Evolutionary conservation across 1,284 basidiomycete genomes (phyloP).

Genomic region (Tausonia pullulans): DNA sequence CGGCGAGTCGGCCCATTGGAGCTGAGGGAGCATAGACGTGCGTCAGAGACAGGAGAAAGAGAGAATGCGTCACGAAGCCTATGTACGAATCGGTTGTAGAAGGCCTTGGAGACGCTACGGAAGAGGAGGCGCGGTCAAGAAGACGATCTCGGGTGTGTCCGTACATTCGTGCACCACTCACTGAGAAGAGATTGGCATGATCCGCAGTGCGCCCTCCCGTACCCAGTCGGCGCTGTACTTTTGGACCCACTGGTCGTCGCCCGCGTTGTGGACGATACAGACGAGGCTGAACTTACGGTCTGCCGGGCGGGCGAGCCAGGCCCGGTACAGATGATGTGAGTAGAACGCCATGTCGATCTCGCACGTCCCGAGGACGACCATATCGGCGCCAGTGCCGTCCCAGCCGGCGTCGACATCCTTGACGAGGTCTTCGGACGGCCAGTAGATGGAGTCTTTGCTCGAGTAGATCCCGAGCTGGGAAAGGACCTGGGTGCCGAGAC

Average conservation of each 20-base stretch:
- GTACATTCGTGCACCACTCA: neutral
- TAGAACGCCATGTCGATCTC: constrained; percentile 16
- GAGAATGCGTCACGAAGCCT: neutral
- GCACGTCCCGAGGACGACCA: constrained; percentile 15
- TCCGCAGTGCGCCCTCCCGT: neutral
- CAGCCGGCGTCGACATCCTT: constrained; percentile 1
- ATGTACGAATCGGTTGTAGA: no score
- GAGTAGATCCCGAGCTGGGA: constrained; percentile 1
- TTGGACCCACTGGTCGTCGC: neutral
- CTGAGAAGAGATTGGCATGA: constrained; percentile 13
- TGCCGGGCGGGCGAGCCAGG: neutral
- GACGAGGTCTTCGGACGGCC: neutral
- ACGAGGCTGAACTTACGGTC: constrained; percentile 13
- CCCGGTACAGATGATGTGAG: constrained; percentile 4
- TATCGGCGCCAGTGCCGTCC: constrained; percentile 5
- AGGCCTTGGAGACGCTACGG: neutral
- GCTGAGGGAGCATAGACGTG: neutral
- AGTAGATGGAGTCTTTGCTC: neutral
- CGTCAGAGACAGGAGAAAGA: neutral
- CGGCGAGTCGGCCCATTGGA: neutral
- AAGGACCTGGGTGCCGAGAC: constrained; percentile 2
- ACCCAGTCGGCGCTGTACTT: constrained; percentile 10
- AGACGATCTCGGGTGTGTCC: no score
- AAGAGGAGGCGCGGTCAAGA: no score
- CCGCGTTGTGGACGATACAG: constrained; percentile 16